A percentile compares a stretch with the other conserved stretches of the same genome.
Conservation (phyloP, 306 rosid species). For the Sicyos edulis region DNA sequence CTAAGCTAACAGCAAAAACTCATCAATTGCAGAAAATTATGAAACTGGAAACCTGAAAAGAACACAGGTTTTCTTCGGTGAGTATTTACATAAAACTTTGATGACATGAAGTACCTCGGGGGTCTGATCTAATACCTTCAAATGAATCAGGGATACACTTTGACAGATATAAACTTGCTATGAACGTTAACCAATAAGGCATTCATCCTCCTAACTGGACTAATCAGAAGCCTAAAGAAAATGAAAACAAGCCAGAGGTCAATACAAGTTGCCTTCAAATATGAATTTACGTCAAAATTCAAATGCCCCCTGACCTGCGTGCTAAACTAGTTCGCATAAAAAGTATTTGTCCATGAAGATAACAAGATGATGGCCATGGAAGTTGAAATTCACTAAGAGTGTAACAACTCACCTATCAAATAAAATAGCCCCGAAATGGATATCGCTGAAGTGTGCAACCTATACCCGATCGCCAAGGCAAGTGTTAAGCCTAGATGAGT, state of each 20-base stretch:
- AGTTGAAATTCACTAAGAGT: too few relatives aligned
- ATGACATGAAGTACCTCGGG: neutral
- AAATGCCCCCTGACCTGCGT: neutral
- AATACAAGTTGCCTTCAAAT: neutral
- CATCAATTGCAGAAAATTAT: constrained; percentile 38
- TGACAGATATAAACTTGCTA: constrained; percentile 1
- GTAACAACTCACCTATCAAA: too few relatives aligned
- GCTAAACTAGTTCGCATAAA: too few relatives aligned
- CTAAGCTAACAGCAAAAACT: constrained; percentile 30
- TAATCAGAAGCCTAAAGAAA: neutral
- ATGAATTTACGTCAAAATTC: neutral
- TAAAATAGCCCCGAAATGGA: too few relatives aligned
- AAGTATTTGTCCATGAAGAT: too few relatives aligned
- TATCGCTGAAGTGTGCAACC: too few relatives aligned
- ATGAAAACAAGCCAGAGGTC: neutral
- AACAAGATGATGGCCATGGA: too few relatives aligned
- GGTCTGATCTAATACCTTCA: neutral
- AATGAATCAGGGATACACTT: neutral
- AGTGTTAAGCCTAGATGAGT: too few relatives aligned
- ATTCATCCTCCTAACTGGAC: neutral
- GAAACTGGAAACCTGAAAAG: constrained; percentile 46
- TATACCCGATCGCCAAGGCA: too few relatives aligned
- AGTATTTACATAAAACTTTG: constrained; percentile 13
- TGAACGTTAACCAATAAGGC: neutral
- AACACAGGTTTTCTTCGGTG: constrained; percentile 22